phyloP scores from a whole-genome alignment of 345 rosid genomes.

The Lumnitzera racemosa region DNA sequence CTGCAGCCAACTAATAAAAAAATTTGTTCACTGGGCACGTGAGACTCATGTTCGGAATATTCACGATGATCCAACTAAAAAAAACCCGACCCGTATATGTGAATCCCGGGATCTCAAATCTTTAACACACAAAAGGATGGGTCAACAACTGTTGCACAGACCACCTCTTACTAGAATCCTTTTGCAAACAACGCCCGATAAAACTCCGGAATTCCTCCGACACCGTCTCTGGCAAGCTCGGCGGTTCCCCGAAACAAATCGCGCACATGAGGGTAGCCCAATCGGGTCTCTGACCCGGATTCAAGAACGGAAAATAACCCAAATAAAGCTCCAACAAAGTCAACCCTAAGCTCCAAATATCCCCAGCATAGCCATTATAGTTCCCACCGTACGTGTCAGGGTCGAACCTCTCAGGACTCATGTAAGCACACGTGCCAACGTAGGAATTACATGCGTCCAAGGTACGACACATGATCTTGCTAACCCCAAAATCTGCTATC shows the following conservation, averaged over 20 bases:
- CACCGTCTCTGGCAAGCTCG: slow-evolving; percentile 40
- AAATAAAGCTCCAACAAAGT: slow-evolving; percentile 66
- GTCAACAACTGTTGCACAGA: slow-evolving; percentile 51
- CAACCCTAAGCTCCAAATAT: slow-evolving; percentile 83
- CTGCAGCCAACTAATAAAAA: too few species aligned
- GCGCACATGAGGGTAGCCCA: slow-evolving; percentile 94
- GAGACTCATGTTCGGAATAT: too few species aligned
- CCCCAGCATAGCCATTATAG: slow-evolving; percentile 68
- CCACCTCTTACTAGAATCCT: slow-evolving; percentile 71
- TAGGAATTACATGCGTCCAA: slow-evolving; percentile 76
- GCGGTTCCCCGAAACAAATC: slow-evolving; percentile 83
- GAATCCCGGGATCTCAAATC: slow-evolving; percentile 11
- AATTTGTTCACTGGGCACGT: too few species aligned
- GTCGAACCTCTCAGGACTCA: slow-evolving; percentile 90
- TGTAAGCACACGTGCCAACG: slow-evolving; percentile 88
- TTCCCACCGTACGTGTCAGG: slow-evolving; percentile 54
- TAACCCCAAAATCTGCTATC: slow-evolving; percentile 82
- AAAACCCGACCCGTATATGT: too few species aligned
- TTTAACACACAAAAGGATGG: slow-evolving; percentile 53
- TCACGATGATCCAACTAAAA: too few species aligned
- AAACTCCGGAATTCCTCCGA: slow-evolving; percentile 68
- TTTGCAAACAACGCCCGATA: slow-evolving; percentile 65
- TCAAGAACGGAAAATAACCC: slow-evolving; percentile 67
- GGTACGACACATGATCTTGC: slow-evolving; percentile 60
- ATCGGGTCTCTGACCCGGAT: slow-evolving; percentile 70